Base-by-base conservation (phyloP, 2,329 filamentous ascomycete species). In the Lachnellula hyalina region DNA sequence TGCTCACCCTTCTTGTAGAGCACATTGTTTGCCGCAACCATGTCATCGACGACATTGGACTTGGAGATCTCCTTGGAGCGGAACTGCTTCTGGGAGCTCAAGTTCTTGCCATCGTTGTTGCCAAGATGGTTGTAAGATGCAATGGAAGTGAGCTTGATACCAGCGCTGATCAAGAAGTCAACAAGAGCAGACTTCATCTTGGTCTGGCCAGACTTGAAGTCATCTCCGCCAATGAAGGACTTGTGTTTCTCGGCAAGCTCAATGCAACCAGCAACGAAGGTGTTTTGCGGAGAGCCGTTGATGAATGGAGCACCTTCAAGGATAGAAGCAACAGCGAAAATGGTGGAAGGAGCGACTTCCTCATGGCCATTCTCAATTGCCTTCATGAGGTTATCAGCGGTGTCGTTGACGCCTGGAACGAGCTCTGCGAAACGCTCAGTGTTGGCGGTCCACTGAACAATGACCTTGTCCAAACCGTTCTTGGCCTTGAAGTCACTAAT, bases 141-240 rank as follows among this genome's bases (percentile, higher is more conserved):
- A 76, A 99, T 97, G 41, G 92, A 96, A 57, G 93, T 97, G 70
- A 99, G 85, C 79, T 96, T 96, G 82, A 99, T 97, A 71, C 94
- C 94, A 47, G 94, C 94, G 72, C 86, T 96, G 85, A 99, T 96
- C 72, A 99, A 76, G 78, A 99, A 99, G 76, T 99, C 94, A 46
- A 97, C 94, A 32, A 99, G 84, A 19, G 94, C 94, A 57, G 94
- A 97, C 79, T 99, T 99, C 94, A 99, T 99, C 85, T 99, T 99
- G 72, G 94, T 99, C 81, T 99, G 94, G 60, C 94, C 94, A 60
- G 94, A 97, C 80, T 99, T 99, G 86, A 99, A 99, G 77, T 99
- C 94, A 68, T 99, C 94, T 62, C 94, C 94, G 56, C 94, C 94
- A 67, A 99, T 91, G 78, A 96, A 99, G 59, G 92, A 85, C 54